Base-by-base conservation (phyloP, 2,329 filamentous ascomycete genomes). In the Xenosphaeropsis pyriputrescens region DNA sequence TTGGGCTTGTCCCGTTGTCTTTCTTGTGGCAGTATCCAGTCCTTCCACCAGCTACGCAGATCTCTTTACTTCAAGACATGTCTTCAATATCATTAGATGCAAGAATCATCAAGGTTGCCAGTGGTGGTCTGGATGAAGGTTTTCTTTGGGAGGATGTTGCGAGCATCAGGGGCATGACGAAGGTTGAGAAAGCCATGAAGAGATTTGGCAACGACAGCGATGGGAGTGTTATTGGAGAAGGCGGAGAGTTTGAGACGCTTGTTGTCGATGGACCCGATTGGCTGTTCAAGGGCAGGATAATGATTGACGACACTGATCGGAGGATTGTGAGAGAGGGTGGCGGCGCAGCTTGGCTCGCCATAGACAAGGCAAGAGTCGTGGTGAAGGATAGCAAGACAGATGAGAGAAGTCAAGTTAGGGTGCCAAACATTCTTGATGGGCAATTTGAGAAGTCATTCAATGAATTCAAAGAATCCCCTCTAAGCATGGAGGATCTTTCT, bases 211-310 rank as follows among this genome's bases (percentile, higher is more conserved):
- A 68, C 43, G 63, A 61, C 50, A 63, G 71, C 42, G 62, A 68
- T 44, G 85, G 83, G 1, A 81, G 83, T 7, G 74, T 88, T 8
- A 61, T 96, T 14, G 91, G 91, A 1, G 91, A 96, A 56, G 91
- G 91, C 5, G 91, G 91, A 3, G 91, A 96, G 63, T 96, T 93
- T 57, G 91, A 96, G 68, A 96, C 86, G 19, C 63, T 96, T 37
- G 85, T 91, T 33, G 53, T 96, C 29, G 75, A 86, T 57, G 91
- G 89, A 9, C 89, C 89, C 7, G 50, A 52, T 1, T 61, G 63
- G 36, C 56, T 95, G 42, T 95, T 91, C 68, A 79, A 72, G 59
- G 71, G 68, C 45, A 71, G 67, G 37, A 80, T 96, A 43, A 62
- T 65, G 32, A 63, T 95, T 22, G 61, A 60, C 0, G 67, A 72